Evolutionary conservation across 2,329 filamentous ascomycete species (phyloP).

Genomic region (Aspergillus glaucus): DNA sequence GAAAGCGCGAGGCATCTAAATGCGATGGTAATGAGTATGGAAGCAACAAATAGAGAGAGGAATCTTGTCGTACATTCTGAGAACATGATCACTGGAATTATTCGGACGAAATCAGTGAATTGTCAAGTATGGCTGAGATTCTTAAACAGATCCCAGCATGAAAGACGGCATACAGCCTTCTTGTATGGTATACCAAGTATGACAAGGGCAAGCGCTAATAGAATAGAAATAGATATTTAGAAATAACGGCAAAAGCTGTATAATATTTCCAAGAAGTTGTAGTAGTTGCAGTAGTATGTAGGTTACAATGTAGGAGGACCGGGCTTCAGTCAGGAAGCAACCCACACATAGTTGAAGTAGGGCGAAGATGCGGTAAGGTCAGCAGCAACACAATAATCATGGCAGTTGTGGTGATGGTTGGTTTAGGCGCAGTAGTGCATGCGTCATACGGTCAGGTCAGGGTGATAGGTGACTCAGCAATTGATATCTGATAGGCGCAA

Average conservation of each 20-base stretch:
- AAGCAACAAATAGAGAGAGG: background rate
- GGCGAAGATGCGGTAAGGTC: slow-evolving; percentile 1
- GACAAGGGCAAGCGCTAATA: no score
- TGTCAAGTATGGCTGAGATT: no score
- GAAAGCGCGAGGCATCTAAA: slow-evolving; percentile 90
- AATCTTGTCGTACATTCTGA: slow-evolving; percentile 69
- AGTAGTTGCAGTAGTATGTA: no score
- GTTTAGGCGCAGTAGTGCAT: slow-evolving; percentile 12
- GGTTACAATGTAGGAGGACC: no score
- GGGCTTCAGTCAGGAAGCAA: background rate
- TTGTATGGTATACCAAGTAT: no score
- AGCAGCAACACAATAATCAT: background rate
- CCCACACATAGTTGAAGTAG: background rate
- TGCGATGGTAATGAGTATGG: slow-evolving; percentile 11
- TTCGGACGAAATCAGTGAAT: background rate
- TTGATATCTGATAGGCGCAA: slow-evolving; percentile 6
- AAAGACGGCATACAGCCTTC: no score
- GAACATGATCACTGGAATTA: slow-evolving; percentile 52
- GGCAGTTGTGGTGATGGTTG: background rate
- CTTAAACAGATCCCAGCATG: background rate
- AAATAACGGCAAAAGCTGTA: no score
- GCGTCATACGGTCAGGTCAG: slow-evolving; percentile 33
- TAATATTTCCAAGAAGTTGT: background rate
- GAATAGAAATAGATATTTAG: no score
- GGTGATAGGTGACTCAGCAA: slow-evolving; percentile 32